Percentiles rank a stretch among this genome's conserved stretches.
Evolutionary conservation across 345 rosid genomes (phyloP).

Genomic region (Acer saccharum): DNA sequence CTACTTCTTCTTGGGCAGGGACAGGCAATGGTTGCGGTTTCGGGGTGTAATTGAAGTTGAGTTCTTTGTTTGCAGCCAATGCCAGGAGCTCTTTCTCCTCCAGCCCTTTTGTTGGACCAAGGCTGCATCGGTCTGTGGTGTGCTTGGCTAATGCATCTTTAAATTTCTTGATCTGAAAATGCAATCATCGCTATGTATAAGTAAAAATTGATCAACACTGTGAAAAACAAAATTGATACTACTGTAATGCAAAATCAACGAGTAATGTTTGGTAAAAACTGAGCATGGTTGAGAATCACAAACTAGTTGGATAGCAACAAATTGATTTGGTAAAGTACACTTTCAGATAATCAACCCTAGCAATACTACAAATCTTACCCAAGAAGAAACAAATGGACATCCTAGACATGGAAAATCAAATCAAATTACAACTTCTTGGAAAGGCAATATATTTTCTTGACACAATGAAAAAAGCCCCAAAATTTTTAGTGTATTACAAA

Average conservation of each 20-base stretch:
- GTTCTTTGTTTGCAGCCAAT: conserved; percentile 80
- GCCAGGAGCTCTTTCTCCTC: conserved; percentile 93
- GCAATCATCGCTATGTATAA: background rate
- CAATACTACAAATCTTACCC: background rate
- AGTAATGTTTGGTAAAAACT: background rate
- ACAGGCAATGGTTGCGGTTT: conserved; percentile 39
- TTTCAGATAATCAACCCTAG: background rate
- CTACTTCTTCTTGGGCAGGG: background rate
- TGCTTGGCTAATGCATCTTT: conserved; percentile 90
- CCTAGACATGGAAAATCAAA: background rate
- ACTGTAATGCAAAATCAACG: background rate
- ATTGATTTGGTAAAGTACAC: background rate
- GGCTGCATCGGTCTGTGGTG: conserved; percentile 74
- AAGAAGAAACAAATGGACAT: background rate
- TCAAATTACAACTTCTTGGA: background rate
- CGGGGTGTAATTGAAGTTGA: conserved; percentile 67
- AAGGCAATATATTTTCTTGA: background rate
- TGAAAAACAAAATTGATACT: background rate
- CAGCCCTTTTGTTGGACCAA: conserved; percentile 75
- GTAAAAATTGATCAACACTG: background rate
- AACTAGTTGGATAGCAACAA: background rate
- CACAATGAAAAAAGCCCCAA: background rate
- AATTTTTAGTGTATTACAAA: background rate
- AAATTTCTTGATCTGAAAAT: conserved; percentile 81
- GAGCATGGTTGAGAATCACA: background rate